Percentiles rank a stretch among this genome's conserved stretches.
These are phyloP conservation scores for Thalassiosira mediterranea DNA, from an alignment of 352 stramenopile genomes.

Conservation along the genomic window DNA sequence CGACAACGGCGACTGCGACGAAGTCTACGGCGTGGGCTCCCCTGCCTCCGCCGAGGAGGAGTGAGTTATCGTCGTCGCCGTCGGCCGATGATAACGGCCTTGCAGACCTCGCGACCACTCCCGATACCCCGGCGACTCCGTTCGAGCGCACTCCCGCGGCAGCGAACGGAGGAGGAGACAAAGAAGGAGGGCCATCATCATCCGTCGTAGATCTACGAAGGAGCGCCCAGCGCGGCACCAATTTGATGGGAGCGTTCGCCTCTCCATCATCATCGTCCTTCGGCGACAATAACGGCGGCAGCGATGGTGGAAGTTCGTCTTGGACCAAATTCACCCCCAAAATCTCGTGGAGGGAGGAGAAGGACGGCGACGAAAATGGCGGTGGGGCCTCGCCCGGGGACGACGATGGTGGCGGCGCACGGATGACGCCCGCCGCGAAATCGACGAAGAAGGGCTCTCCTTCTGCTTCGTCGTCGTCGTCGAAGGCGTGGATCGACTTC, in stretches of 20 bases:
- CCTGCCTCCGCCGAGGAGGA: too few relatives aligned
- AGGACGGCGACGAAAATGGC: too few relatives aligned
- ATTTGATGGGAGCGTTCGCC: slow-evolving; percentile 34
- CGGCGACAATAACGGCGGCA: not conserved
- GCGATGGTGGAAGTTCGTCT: not conserved
- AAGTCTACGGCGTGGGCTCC: not conserved
- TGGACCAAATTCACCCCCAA: slow-evolving; percentile 4
- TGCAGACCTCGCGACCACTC: too few relatives aligned
- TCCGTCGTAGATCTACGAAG: too few relatives aligned
- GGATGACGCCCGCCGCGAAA: not conserved
- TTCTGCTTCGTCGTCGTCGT: too few relatives aligned
- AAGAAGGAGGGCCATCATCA: too few relatives aligned
- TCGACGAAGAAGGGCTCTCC: not conserved
- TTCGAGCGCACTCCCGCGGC: too few relatives aligned
- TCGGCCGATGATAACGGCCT: too few relatives aligned
- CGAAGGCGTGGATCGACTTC: not conserved
- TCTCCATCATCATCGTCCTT: slow-evolving; percentile 15
- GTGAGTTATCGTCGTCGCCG: too few relatives aligned
- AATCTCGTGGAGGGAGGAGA: not conserved
- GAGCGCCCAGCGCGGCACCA: slow-evolving; percentile 5
- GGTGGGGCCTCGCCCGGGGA: not conserved
- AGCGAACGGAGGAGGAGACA: too few relatives aligned
- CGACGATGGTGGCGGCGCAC: not conserved
- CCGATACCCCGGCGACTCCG: too few relatives aligned
- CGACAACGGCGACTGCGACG: not conserved